Evolutionary conservation across 106 monocot species (phyloP), one percentile per base, ranked within the genome.

Genomic region (Acanthochlamys bracteata): DNA sequence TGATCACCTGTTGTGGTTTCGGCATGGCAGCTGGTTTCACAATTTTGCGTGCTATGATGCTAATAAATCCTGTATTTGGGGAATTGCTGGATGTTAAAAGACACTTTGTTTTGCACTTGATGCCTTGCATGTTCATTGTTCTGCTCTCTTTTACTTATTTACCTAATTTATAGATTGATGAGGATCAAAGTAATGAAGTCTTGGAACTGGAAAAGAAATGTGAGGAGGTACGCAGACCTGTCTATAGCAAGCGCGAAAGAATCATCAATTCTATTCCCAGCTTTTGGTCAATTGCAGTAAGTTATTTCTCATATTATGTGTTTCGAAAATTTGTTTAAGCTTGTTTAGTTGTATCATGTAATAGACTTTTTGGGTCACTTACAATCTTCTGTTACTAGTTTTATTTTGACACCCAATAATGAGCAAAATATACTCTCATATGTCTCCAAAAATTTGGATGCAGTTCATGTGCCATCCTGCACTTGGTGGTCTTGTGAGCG

Each of bases 171-270:
- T 42, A 85, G 85, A 68, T 85, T 22, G 78, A 78, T 59, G 85
- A 81, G 62, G 85, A 85, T 74, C 81, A 81, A 71, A 81, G 85
- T 65, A 80, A 85, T 41, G 80, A 81, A 47, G 85, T 85, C 59
- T 59, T 85, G 78, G 85, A 85, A 57, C 78, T 85, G 49, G 85
- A 85, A 41, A 77, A 81, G 66, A 78, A 75, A 25, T 85, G 73
- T 60, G 78, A 81, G 74, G 85, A 81, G 72, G 64, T 85, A 39
- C 74, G 81, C 20, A 85, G 77, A 45, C 85, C 81, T 41, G 80
- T 85, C 13, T 85, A 81, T 42, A 61, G 33, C 24, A 80, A 23
- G 56, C 55, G 80, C 26, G 74, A 69, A 66, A 71, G 78, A 26
- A 67, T 81, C 49, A 85, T 81, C 54, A 61, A 85, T 51, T 72